Evolutionary conservation across 208 protist genomes (phyloP).

Genomic region (Acanthamoeba rhysodes): DNA sequence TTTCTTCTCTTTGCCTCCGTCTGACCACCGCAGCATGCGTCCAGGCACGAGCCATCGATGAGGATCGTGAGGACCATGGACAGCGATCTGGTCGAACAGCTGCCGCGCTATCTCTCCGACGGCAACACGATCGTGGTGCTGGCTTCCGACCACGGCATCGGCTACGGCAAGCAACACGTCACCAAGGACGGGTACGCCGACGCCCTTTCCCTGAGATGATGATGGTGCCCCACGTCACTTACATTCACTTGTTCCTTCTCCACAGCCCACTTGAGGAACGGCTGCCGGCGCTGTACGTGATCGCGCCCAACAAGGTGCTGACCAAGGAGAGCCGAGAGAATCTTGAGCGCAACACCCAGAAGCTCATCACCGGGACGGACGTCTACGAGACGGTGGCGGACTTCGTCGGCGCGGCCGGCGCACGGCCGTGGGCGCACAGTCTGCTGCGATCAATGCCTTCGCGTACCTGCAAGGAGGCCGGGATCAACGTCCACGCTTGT

Average conservation of each 20-base stretch:
- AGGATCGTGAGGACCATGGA: conserved; percentile 30
- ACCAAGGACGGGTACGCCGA: background rate
- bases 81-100: background rate
- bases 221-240: background rate
- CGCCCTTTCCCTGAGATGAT: background rate
- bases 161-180: conserved; percentile 7
- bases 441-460: background rate
- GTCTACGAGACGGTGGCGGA: background rate
- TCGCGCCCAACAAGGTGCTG: conserved; percentile 6
- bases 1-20: background rate
- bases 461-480: conserved; percentile 17
- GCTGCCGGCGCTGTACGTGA: conserved; percentile 37
- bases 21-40: background rate
- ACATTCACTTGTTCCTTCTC: background rate
- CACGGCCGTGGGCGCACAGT: conserved; percentile 5
- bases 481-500: conserved; percentile 37
- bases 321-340: background rate
- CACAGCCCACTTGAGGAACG: conserved; percentile 17
- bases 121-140: conserved; percentile 19
- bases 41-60: conserved; percentile 52
- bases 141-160: conserved; percentile 49
- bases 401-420: background rate
- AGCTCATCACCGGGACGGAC: conserved; percentile 6
- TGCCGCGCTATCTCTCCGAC: conserved; percentile 6
- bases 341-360: background rate